Conservation (phyloP, 768 basidiomycete species). For the Boletus huronensis region DNA sequence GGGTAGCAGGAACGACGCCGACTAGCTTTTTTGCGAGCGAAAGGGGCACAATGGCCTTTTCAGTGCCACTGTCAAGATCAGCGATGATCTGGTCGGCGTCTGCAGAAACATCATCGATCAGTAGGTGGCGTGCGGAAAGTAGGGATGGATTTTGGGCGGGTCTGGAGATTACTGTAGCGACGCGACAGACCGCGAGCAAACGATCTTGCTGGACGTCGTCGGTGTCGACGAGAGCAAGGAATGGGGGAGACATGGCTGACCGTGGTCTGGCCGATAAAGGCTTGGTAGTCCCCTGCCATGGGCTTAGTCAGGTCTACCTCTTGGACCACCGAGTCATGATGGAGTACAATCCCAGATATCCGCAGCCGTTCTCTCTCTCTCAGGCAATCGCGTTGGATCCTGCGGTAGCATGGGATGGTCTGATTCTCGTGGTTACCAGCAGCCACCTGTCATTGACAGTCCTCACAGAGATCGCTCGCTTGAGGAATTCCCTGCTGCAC, state of each 20-base stretch:
- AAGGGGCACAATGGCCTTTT: conserved; percentile 74
- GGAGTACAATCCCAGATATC: conserved; percentile 65
- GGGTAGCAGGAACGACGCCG: conserved; percentile 62
- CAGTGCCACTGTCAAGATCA: conserved; percentile 74
- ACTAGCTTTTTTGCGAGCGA: conserved; percentile 65
- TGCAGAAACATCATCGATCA: conserved; percentile 49
- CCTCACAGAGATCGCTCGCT: conserved; percentile 64
- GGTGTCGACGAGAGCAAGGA: conserved; percentile 58
- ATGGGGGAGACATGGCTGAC: conserved; percentile 32
- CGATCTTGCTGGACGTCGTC: conserved; percentile 43
- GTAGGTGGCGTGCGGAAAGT: conserved; percentile 44
- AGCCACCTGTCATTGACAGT: conserved; percentile 1
- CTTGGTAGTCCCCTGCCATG: neutral
- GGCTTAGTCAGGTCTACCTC: conserved; percentile 22
- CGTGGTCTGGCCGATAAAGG: neutral
- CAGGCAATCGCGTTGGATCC: conserved; percentile 67
- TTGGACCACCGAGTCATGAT: conserved; percentile 31
- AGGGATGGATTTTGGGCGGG: conserved; percentile 31
- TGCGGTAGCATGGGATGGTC: conserved; percentile 69
- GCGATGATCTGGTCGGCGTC: conserved; percentile 55
- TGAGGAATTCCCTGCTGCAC: conserved; percentile 67
- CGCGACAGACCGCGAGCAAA: conserved; percentile 58
- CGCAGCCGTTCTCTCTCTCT: conserved; percentile 70
- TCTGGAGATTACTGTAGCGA: conserved; percentile 71
- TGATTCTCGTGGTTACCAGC: neutral